phyloP scores from a whole-genome alignment of 208 protist species.

The Kentomonas sorsogonicus region DNA sequence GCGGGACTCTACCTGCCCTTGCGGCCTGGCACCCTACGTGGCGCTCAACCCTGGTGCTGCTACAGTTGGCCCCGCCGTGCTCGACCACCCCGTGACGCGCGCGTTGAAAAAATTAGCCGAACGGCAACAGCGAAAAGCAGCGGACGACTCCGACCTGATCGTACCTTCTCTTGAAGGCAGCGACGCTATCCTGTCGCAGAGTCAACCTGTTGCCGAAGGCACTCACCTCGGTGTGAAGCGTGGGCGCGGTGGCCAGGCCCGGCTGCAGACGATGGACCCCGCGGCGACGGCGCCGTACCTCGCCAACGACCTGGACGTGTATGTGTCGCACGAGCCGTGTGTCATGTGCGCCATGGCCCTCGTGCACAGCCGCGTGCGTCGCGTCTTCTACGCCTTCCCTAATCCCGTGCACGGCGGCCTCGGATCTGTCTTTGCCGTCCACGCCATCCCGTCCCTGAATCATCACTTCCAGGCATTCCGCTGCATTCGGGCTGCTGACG shows the following conservation, averaged over 20 bases:
- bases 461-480: conserved; percentile 75
- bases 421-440: conserved; percentile 51
- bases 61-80: conserved; percentile 17
- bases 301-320: conserved; percentile 78
- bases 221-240: no score
- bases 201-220: neutral
- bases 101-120: conserved; percentile 55
- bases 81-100: conserved; percentile 77
- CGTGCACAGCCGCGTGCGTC: conserved; percentile 84
- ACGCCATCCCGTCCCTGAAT: conserved; percentile 78
- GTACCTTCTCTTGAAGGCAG: no score
- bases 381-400: conserved; percentile 75
- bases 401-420: conserved; percentile 73
- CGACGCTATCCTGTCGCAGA: no score
- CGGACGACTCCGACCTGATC: neutral
- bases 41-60: no score
- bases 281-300: conserved; percentile 59
- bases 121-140: conserved; percentile 13
- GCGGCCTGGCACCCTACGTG: no score
- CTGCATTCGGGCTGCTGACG: conserved; percentile 25
- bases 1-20: no score
- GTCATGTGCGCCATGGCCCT: conserved; percentile 94
- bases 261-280: neutral
- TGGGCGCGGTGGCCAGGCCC: neutral
- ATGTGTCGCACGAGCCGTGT: conserved; percentile 90